Conservation (phyloP, 2,329 filamentous ascomycete species). For the Alternaria angustiovoidea region DNA sequence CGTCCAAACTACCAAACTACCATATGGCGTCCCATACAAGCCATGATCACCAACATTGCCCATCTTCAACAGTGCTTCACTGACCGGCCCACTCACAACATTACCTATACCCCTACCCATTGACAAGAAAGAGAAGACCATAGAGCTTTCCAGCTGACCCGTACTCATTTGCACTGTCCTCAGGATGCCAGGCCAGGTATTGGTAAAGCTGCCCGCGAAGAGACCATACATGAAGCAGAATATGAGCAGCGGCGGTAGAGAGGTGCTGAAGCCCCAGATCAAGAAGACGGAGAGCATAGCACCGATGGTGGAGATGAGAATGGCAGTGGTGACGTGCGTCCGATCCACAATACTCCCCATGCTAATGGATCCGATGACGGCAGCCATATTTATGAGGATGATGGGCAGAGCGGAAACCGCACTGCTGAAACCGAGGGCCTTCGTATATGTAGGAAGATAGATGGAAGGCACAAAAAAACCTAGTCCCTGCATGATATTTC, state of each 20-base stretch:
- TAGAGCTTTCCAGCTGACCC: slow-evolving; percentile 42
- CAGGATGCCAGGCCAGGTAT: slow-evolving; percentile 40
- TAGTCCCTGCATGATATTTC: slow-evolving; percentile 49
- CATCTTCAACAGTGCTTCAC: slow-evolving; percentile 52
- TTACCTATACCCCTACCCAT: slow-evolving; percentile 61
- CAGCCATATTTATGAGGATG: slow-evolving; percentile 48
- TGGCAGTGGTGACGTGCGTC: slow-evolving; percentile 52
- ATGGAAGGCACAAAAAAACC: slow-evolving; percentile 53
- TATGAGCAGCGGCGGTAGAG: slow-evolving; percentile 43
- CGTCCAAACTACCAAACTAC: slow-evolving; percentile 53
- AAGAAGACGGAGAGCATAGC: slow-evolving; percentile 54
- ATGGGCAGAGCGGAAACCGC: slow-evolving; percentile 43
- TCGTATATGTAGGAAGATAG: slow-evolving; percentile 50
- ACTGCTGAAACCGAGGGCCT: slow-evolving; percentile 32
- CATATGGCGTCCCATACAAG: slow-evolving; percentile 55
- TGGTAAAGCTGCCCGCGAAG: slow-evolving; percentile 40
- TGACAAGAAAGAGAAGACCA: slow-evolving; percentile 57
- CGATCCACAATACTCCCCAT: slow-evolving; percentile 54
- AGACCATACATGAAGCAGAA: slow-evolving; percentile 49
- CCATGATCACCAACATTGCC: slow-evolving; percentile 25
- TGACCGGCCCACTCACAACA: slow-evolving; percentile 60
- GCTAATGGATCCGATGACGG: slow-evolving; percentile 46
- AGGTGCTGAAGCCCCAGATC: slow-evolving; percentile 58
- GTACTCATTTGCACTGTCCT: slow-evolving; percentile 26
- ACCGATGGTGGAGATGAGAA: slow-evolving; percentile 54